Conservation (phyloP, 257 asterid genomes). For the Nicotiana undulata region DNA sequence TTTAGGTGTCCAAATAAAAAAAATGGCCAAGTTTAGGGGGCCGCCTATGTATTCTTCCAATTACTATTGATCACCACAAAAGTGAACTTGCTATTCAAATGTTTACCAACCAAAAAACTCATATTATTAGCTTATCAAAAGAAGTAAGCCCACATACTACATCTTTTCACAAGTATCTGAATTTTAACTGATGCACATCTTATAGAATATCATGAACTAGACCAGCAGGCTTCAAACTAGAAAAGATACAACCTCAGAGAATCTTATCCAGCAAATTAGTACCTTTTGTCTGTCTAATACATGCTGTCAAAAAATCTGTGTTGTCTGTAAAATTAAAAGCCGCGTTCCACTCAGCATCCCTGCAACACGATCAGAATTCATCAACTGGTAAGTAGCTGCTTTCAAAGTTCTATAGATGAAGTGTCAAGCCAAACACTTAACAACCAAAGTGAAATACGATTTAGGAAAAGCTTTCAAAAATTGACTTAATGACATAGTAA, state of each 20-base stretch:
- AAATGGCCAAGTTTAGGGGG: too few relatives aligned
- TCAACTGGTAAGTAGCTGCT: background rate
- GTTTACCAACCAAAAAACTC: background rate
- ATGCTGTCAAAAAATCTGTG: slow-evolving; percentile 47
- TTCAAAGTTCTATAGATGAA: background rate
- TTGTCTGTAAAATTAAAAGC: slow-evolving; percentile 77
- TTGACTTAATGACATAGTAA: background rate
- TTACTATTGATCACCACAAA: background rate
- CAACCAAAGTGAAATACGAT: background rate
- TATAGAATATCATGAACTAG: background rate
- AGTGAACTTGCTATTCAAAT: background rate
- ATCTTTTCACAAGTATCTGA: background rate
- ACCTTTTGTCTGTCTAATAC: slow-evolving; percentile 51
- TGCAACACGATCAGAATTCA: slow-evolving; percentile 16
- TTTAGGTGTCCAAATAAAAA: too few relatives aligned
- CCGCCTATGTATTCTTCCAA: too few relatives aligned
- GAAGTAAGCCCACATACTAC: background rate
- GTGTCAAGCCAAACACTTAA: background rate
- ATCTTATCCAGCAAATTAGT: background rate
- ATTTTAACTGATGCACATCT: background rate
- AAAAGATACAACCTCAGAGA: background rate
- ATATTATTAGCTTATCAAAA: slow-evolving; percentile 1
- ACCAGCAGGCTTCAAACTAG: background rate
- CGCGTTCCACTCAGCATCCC: slow-evolving; percentile 77
- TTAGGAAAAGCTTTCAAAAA: background rate